These are phyloP conservation scores for Penicillium fuscoglaucum DNA, from an alignment of 2,329 filamentous ascomycete species.

Conservation along the genomic window DNA sequence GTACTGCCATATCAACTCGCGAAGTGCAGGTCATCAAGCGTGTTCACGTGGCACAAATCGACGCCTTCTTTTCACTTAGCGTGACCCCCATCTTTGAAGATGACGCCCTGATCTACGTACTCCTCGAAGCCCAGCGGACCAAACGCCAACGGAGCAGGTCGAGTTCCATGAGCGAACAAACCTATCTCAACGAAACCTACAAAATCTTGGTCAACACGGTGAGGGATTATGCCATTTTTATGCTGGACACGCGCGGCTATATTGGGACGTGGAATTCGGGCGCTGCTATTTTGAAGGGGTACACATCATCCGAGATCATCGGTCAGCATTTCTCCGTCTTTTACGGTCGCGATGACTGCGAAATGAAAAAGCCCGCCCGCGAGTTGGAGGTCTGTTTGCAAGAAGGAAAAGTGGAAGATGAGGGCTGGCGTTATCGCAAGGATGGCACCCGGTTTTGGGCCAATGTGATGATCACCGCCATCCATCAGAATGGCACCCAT, in stretches of 20 bases:
- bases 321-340: conserved; percentile 61
- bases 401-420: conserved; percentile 59
- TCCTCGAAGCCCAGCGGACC: conserved; percentile 46
- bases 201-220: conserved; percentile 63
- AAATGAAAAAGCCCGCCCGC: conserved; percentile 51
- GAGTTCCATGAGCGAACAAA: conserved; percentile 40
- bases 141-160: conserved; percentile 30
- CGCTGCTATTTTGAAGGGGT: conserved; percentile 58
- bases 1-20: conserved; percentile 39
- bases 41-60: conserved; percentile 22
- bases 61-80: conserved; percentile 33
- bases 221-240: conserved; percentile 64
- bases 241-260: conserved; percentile 57
- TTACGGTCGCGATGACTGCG: conserved; percentile 55
- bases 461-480: conserved; percentile 59
- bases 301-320: conserved; percentile 55
- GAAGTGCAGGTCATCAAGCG: conserved; percentile 38
- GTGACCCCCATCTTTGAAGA: conserved; percentile 47
- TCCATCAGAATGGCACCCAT: conserved; percentile 55
- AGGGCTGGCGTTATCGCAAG: conserved; percentile 61
- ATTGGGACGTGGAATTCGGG: conserved; percentile 61
- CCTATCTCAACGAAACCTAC: conserved; percentile 56
- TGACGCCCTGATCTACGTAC: conserved; percentile 41
- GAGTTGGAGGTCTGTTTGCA: conserved; percentile 56
- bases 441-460: conserved; percentile 62